Base-by-base conservation (phyloP, 73 alveolate genomes). In the Blepharisma japonicum region DNA sequence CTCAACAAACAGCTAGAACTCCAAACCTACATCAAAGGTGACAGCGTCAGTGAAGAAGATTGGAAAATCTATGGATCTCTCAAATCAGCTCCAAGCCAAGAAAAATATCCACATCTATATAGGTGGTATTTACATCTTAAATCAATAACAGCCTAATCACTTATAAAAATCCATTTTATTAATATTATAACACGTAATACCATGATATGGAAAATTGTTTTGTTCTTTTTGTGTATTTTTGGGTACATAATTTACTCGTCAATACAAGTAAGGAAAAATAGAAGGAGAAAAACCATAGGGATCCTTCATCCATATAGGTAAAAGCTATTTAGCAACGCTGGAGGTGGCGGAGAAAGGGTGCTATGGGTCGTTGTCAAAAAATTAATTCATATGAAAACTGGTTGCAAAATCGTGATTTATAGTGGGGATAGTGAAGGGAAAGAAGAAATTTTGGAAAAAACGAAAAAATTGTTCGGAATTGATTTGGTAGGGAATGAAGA, bases 311-410 rank as follows among this genome's bases (percentile, higher is more conserved):
- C 80, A 14, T 70, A 70, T 45, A 14, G 80, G 80, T 70, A 70
- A 70, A 39, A 11, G 9, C 9, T 5, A 39, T 70, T 23, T 45
- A 81, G 95, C 11, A 82, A 86, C 68, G 91, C 92, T 6, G 94
- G 98, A 20, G 98, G 96, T 8, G 98, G 98, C 7, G 98, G 96
- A 45, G 98, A 92, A 77, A 87, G 94, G 46, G 98, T 92, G 8
- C 83, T 92, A 8, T 90, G 89, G 90, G 45, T 66, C 21, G 78
- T 79, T 7, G 55, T 83, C 25, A 6, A n/a, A 6, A 83, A 72
- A 5, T 45, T 84, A 49, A 11, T 7, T 6, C 9, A 68, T 23
- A 21, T 23, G 7, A 23, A 11, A 8, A 7, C 81, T 0, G 56
- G 9, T 7, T 32, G 14, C 14, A 25, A 56, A 55, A 67, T 79